Percentiles rank a stretch among this genome's conserved stretches.
Conservation (phyloP, 805 yeast species). For the Cyberlindnera euphorbiae region DNA sequence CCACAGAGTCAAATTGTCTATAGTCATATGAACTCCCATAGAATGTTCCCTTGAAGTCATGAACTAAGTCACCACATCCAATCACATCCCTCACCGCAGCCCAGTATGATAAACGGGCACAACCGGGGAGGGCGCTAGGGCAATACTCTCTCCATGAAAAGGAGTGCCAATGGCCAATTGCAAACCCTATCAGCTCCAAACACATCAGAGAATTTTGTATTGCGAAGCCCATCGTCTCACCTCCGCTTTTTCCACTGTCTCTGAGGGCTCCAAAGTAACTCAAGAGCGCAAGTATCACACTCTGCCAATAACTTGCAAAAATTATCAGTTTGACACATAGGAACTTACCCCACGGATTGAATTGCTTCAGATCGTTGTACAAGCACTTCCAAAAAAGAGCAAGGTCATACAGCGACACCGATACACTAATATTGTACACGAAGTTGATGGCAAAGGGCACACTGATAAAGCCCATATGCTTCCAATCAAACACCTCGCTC, state of each 20-base stretch:
- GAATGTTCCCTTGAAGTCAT: slow-evolving; percentile 68
- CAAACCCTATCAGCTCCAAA: slow-evolving; percentile 79
- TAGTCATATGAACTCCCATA: slow-evolving; percentile 75
- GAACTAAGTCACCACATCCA: slow-evolving; percentile 69
- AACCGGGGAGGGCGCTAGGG: slow-evolving; percentile 55
- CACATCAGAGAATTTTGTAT: slow-evolving; percentile 80
- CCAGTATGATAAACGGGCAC: slow-evolving; percentile 54
- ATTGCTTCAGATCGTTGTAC: slow-evolving; percentile 68
- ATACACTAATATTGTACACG: slow-evolving; percentile 73
- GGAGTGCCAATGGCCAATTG: slow-evolving; percentile 83
- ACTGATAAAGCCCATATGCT: slow-evolving; percentile 43
- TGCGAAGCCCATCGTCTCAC: slow-evolving; percentile 41
- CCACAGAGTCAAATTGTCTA: slow-evolving; percentile 77
- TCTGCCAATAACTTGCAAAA: slow-evolving; percentile 99
- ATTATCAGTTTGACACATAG: slow-evolving; percentile 89
- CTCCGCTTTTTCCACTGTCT: slow-evolving; percentile 29
- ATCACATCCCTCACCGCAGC: slow-evolving; percentile 74
- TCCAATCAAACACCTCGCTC: slow-evolving; percentile 43
- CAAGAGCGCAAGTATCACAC: slow-evolving; percentile 47
- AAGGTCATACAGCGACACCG: slow-evolving; percentile 75
- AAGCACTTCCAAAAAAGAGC: slow-evolving; percentile 92
- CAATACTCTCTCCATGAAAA: slow-evolving; percentile 76
- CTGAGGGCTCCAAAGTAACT: slow-evolving; percentile 42
- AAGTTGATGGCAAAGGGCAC: slow-evolving; percentile 61
- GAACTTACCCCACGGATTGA: slow-evolving; percentile 89